These are phyloP conservation scores for Dacryopinax primogenitus DNA, from an alignment of 768 basidiomycete genomes.

Conservation along the genomic window DNA sequence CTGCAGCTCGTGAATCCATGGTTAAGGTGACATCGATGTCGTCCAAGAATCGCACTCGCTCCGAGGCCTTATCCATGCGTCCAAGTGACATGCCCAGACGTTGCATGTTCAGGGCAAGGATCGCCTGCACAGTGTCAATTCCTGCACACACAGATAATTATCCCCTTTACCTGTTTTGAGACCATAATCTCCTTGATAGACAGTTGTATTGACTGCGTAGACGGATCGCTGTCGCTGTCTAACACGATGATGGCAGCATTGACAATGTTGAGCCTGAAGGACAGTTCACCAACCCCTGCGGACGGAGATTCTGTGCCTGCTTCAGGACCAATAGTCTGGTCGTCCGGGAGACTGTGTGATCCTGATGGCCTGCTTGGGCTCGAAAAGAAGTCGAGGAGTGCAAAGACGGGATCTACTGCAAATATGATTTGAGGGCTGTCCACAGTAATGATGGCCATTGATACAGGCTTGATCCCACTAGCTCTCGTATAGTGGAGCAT, in stretches of 20 bases:
- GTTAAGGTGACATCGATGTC: constrained; percentile 80
- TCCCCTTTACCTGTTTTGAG: constrained; percentile 64
- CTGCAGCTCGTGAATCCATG: constrained; percentile 61
- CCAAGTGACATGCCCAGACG: constrained; percentile 87
- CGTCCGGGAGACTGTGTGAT: constrained; percentile 14
- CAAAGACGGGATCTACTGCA: constrained; percentile 80
- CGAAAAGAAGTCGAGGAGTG: constrained; percentile 72
- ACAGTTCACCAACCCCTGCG: constrained; percentile 24
- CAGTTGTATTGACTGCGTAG: constrained; percentile 76
- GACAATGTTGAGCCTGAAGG: constrained; percentile 74
- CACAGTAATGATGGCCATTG: constrained; percentile 71
- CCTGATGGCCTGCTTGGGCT: constrained; percentile 34
- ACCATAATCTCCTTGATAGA: constrained; percentile 73
- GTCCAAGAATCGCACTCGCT: constrained; percentile 84
- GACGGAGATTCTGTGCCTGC: not conserved
- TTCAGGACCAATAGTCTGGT: constrained; percentile 15
- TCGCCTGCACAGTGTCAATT: constrained; percentile 39
- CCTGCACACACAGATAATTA: not conserved
- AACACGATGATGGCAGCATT: constrained; percentile 80
- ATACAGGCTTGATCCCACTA: constrained; percentile 36
- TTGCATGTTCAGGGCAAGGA: constrained; percentile 65
- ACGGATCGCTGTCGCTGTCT: constrained; percentile 63
- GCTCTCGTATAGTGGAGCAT: constrained; percentile 82
- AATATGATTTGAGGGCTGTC: constrained; percentile 91
- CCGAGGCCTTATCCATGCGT: constrained; percentile 68